Evolutionary conservation across 768 basidiomycete genomes (phyloP).

Genomic region (Rhizopogon rudus): DNA sequence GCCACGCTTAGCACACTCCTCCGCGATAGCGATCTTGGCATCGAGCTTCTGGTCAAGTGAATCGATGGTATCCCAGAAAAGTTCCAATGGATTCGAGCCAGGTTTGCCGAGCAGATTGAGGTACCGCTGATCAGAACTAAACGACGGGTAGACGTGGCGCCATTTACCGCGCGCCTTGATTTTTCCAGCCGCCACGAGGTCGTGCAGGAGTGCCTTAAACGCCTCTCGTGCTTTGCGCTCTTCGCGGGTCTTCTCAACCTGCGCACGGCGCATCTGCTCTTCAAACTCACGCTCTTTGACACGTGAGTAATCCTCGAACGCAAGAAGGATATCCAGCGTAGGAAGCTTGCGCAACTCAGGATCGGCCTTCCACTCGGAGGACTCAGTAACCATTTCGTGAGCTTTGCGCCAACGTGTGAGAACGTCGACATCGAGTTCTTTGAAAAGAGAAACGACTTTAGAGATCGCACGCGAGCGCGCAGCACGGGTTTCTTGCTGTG

Average conservation of each 20-base stretch:
- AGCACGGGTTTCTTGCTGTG: slow-evolving; percentile 74
- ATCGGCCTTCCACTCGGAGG: slow-evolving; percentile 76
- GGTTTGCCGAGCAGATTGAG: slow-evolving; percentile 84
- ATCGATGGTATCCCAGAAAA: slow-evolving; percentile 95
- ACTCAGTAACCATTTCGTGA: slow-evolving; percentile 67
- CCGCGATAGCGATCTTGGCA: slow-evolving; percentile 65
- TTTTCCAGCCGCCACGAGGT: slow-evolving; percentile 58
- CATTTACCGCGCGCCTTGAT: slow-evolving; percentile 85
- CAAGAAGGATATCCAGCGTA: slow-evolving; percentile 84
- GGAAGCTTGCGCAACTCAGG: slow-evolving; percentile 77
- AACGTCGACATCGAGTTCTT: slow-evolving; percentile 84
- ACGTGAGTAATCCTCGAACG: slow-evolving; percentile 92
- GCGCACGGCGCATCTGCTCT: slow-evolving; percentile 72
- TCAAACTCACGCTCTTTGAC: slow-evolving; percentile 90
- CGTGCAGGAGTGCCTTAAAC: slow-evolving; percentile 81
- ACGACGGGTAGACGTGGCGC: slow-evolving; percentile 80
- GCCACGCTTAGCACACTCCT: slow-evolving; percentile 49
- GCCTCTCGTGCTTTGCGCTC: slow-evolving; percentile 90
- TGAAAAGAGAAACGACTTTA: slow-evolving; percentile 82
- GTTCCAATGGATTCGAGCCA: slow-evolving; percentile 91
- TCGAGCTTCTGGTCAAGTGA: slow-evolving; percentile 82
- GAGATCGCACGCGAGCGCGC: slow-evolving; percentile 73
- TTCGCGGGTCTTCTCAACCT: slow-evolving; percentile 78
- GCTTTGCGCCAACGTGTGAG: slow-evolving; percentile 91
- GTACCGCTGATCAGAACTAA: slow-evolving; percentile 81